Evolutionary conservation across 805 yeast genomes (phyloP).

Genomic region (Candida schatavii): DNA sequence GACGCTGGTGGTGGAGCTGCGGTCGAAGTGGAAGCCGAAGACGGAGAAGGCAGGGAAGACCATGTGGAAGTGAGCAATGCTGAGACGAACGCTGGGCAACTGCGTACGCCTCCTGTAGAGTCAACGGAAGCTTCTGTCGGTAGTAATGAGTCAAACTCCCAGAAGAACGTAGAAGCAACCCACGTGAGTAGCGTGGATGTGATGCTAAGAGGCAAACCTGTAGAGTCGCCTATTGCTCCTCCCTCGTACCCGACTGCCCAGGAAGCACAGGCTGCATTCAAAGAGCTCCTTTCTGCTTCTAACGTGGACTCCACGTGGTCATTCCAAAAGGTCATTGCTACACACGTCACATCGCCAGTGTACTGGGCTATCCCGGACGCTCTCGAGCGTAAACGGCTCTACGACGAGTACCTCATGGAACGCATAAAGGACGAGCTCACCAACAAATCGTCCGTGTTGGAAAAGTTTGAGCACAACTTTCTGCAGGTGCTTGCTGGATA

Average conservation of each 20-base stretch:
- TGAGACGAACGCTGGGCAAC: not conserved
- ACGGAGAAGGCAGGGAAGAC: not conserved
- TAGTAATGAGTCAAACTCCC: not conserved
- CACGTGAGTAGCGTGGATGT: conserved; percentile 10
- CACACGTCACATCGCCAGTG: conserved; percentile 53
- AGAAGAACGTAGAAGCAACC: not conserved
- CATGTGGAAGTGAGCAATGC: not conserved
- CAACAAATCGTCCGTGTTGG: conserved; percentile 51
- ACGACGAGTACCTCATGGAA: conserved; percentile 57
- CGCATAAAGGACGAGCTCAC: conserved; percentile 47
- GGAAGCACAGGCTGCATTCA: conserved; percentile 46
- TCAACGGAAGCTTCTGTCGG: not conserved
- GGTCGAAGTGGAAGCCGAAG: not conserved
- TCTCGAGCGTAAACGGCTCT: conserved; percentile 53
- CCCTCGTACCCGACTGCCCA: conserved; percentile 18
- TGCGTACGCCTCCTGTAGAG: not conserved
- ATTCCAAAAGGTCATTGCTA: conserved; percentile 60
- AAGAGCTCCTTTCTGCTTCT: conserved; percentile 49
- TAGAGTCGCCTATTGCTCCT: conserved; percentile 22
- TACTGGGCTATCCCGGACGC: conserved; percentile 72
- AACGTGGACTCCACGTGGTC: conserved; percentile 75
- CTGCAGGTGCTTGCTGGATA: conserved; percentile 41
- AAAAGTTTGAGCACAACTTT: conserved; percentile 57
- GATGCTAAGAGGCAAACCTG: conserved; percentile 20
- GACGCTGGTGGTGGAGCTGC: conserved; percentile 3